Conservation (phyloP, 345 rosid genomes). For the Balakata baccata region DNA sequence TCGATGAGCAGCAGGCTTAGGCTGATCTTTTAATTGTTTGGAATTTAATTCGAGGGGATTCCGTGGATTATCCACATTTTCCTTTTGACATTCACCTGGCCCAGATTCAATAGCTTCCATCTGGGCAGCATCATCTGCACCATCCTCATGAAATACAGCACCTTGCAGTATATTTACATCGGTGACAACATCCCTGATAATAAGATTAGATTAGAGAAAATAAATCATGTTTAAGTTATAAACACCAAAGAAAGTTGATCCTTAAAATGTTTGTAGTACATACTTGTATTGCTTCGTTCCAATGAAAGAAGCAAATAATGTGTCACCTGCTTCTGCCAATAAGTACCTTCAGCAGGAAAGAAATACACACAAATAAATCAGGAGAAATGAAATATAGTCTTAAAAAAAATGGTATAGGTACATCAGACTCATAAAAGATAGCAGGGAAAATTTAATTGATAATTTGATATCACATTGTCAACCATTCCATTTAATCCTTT, state of each 20-base stretch:
- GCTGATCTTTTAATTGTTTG: conserved; percentile 49
- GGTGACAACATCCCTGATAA: conserved; percentile 77
- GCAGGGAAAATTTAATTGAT: neutral
- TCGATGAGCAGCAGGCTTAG: conserved; percentile 96
- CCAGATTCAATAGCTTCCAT: conserved; percentile 43
- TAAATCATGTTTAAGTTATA: conserved; percentile 8
- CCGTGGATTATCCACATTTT: conserved; percentile 41
- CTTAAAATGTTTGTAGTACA: conserved; percentile 21
- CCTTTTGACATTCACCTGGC: conserved; percentile 39
- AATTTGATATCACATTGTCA: neutral
- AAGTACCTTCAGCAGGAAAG: conserved; percentile 55
- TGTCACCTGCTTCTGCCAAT: conserved; percentile 93
- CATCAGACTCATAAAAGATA: neutral
- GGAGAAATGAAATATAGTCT: neutral
- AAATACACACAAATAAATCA: conserved; percentile 1
- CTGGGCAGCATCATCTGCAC: conserved; percentile 39
- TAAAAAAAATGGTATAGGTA: neutral
- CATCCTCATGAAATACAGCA: conserved; percentile 83
- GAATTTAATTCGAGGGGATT: conserved; percentile 51
- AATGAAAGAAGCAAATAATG: conserved; percentile 89
- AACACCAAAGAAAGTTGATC: neutral
- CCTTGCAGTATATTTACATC: conserved; percentile 96
- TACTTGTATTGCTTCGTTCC: conserved; percentile 97
- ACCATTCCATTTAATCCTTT: no score
- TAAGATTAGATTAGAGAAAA: conserved; percentile 10